Base-by-base conservation (phyloP, 495 filamentous ascomycete genomes). In the Aspergillus asperescens region DNA sequence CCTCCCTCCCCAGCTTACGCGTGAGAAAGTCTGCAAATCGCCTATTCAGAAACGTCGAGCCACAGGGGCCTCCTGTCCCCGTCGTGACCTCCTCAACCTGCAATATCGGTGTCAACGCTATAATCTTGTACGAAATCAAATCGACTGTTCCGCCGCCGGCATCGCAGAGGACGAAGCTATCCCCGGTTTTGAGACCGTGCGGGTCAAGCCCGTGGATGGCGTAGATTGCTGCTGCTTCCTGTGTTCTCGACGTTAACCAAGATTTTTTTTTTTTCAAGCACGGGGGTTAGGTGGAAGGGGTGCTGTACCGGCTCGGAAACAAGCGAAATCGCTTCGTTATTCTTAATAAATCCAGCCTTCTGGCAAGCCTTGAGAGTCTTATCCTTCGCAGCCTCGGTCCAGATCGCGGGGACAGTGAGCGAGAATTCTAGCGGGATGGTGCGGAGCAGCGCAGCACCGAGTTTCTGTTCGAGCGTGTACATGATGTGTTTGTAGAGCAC, bases 81-180 rank as follows among this genome's bases (percentile, higher is more conserved):
- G 83, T 77, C 7, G 79, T 84, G 1, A 80, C 81, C 58, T 89
- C 85, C 10, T 81, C 75, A 0, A 89, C 74, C 12, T 76, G 65
- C 7, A 88, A 61, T 2, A 52, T 61, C 0, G 71, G 68, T 8
- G 48, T 45, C 6, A 71, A 43, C 5, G 59, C 40, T 6, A 62
- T 45, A 24, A 77, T 70, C 0, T 57, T 64, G 48, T 75, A 76
- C 0, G 74, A 67, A 35, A 90, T 89, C 22, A 89, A 68, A 60
- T 83, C 81, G 0, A 89, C 85, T 0, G 87, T 90, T 1, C 86
- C 87, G n/a, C 87, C 87, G 27, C 86, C 85, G 0, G 84, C 86
- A 63, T 90, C 87, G 58, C 85, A 87, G 3, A 90, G 73, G 35
- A 90, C 74, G 53, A 90, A 85, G 37, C 85, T 87, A 52, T 90